These are phyloP conservation scores for Agaricus subrufescens DNA, from an alignment of 768 basidiomycete species.

Conservation along the genomic window DNA sequence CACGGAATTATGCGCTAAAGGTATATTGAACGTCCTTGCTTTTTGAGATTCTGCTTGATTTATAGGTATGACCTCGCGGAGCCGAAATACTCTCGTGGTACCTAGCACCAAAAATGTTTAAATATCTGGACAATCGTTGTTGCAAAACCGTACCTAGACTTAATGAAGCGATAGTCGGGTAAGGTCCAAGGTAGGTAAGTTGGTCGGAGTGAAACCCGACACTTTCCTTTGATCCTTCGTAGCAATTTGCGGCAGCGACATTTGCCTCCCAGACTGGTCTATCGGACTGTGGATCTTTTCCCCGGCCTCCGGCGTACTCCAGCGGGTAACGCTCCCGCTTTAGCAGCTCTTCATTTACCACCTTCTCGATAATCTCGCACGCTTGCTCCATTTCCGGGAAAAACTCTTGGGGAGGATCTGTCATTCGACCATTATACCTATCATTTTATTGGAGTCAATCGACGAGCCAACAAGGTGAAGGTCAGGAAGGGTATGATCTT, in stretches of 20 bases:
- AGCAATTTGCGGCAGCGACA: slow-evolving; percentile 83
- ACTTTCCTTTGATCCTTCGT: slow-evolving; percentile 75
- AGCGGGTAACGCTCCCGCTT: slow-evolving; percentile 55
- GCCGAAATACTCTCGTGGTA: slow-evolving; percentile 63
- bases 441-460: slow-evolving; percentile 1
- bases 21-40: slow-evolving; percentile 73
- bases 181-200: slow-evolving; percentile 76
- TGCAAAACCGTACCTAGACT: slow-evolving; percentile 55
- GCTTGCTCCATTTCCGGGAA: slow-evolving; percentile 75
- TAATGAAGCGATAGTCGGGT: slow-evolving; percentile 80
- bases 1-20: slow-evolving; percentile 77
- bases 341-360: slow-evolving; percentile 68
- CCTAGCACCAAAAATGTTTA: slow-evolving; percentile 31
- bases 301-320: slow-evolving; percentile 51
- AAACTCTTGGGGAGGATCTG: slow-evolving; percentile 52
- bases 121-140: not conserved
- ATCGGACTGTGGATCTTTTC: slow-evolving; percentile 6
- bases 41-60: slow-evolving; percentile 51
- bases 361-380: slow-evolving; percentile 59
- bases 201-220: slow-evolving; percentile 84
- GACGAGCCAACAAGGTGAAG: not conserved
- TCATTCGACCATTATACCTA: slow-evolving; percentile 78
- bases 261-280: slow-evolving; percentile 64
- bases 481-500: not conserved
- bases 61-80: slow-evolving; percentile 72